Conservation (phyloP, 1,284 basidiomycete genomes). For the Phellopilus nigrolimitatus region DNA sequence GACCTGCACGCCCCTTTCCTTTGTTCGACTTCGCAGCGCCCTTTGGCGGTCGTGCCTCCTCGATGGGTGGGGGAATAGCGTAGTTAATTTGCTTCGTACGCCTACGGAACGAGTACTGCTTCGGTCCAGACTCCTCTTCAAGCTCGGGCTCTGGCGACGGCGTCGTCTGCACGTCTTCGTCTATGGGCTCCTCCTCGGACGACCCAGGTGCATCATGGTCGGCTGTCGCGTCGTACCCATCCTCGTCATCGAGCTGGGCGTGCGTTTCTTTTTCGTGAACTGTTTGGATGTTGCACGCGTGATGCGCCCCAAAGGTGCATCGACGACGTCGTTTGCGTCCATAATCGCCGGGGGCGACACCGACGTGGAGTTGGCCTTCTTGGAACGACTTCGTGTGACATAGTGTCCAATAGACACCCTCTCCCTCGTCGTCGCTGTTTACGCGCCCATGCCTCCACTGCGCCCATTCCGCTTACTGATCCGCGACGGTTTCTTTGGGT, state of each 20-base stretch:
- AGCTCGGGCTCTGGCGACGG: conserved; percentile 20
- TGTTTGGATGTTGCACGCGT: conserved; percentile 6
- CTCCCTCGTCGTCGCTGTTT: conserved; percentile 22
- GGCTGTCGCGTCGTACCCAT: conserved; percentile 21
- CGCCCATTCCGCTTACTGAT: background rate
- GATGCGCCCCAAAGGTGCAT: conserved; percentile 1
- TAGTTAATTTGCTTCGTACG: conserved; percentile 60
- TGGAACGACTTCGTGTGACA: conserved; percentile 15
- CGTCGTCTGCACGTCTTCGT: conserved; percentile 14
- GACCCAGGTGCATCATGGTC: conserved; percentile 21
- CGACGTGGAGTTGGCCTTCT: conserved; percentile 3
- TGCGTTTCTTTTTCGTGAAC: conserved; percentile 10
- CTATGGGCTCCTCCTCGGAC: conserved; percentile 22
- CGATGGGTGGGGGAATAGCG: conserved; percentile 69
- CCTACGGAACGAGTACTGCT: conserved; percentile 60
- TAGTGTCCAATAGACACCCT: conserved; percentile 4
- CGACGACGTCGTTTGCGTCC: conserved; percentile 1
- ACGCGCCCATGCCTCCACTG: conserved; percentile 8
- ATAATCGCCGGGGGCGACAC: background rate
- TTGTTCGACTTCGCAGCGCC: conserved; percentile 30
- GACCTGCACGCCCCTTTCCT: conserved; percentile 39
- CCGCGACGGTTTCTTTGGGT: conserved; percentile 8
- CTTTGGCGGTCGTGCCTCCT: conserved; percentile 50
- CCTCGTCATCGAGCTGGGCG: conserved; percentile 26
- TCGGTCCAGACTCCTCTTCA: conserved; percentile 25